These are phyloP conservation scores for Toxoplasma gondii DNA, from an alignment of 169 alveolate species.

Conservation along the genomic window DNA sequence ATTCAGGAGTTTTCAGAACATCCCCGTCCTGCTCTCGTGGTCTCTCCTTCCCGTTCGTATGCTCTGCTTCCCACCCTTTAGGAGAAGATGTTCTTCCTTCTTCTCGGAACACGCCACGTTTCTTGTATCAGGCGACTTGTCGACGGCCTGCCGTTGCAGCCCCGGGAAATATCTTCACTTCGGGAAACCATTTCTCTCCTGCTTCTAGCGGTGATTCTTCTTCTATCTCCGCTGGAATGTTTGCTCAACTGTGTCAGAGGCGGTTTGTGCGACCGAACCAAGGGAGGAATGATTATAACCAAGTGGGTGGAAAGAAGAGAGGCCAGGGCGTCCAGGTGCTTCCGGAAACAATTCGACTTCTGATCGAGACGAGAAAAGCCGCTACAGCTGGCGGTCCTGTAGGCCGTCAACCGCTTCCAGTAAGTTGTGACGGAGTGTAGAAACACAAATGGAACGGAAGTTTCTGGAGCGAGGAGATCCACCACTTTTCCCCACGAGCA, in stretches of 20 bases:
- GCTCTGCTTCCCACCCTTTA: not conserved
- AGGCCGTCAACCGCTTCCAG: not conserved
- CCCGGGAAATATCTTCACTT: not conserved
- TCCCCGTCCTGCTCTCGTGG: not conserved
- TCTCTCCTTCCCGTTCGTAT: not conserved
- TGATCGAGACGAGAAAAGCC: not conserved
- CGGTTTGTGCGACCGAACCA: conserved; percentile 20
- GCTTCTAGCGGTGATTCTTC: not conserved
- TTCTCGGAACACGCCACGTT: not conserved
- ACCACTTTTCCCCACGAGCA: too few relatives aligned
- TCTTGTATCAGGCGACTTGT: not conserved
- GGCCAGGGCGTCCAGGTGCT: conserved; percentile 14
- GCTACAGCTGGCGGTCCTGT: not conserved
- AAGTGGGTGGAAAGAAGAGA: conserved; percentile 26
- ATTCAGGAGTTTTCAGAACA: not conserved
- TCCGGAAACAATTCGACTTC: conserved; percentile 1
- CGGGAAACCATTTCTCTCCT: not conserved
- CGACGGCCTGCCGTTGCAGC: not conserved
- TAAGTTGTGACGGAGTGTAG: not conserved
- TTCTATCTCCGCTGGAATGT: not conserved
- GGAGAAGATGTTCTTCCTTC: not conserved
- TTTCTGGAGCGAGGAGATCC: too few relatives aligned
- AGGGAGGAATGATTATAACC: conserved; percentile 21
- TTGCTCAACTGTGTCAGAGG: not conserved
- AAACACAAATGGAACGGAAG: too few relatives aligned